Base-by-base conservation (phyloP, 2,329 filamentous ascomycete species). In the Sporothrix variecibatus region DNA sequence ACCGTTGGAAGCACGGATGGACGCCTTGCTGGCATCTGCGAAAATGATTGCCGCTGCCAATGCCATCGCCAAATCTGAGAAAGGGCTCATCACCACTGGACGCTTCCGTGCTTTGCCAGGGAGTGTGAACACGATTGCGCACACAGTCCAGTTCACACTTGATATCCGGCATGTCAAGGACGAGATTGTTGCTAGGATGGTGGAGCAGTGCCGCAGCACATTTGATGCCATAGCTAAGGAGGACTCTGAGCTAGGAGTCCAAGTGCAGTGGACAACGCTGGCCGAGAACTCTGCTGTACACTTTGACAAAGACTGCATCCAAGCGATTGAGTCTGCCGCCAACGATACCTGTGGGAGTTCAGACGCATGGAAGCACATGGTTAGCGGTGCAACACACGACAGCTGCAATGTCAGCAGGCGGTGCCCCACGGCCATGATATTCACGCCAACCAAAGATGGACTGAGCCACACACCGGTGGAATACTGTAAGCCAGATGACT, bases 101-200 rank as follows among this genome's bases (percentile, higher is more conserved):
- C 79, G 80, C 6, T 68, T 82, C 11, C 73, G 53, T 0, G 74
- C 58, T 1, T 43, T 72, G 26, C 75, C 76, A 1, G 91, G 91
- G 3, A 91, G 87, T 73, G 91, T 92, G 17, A 94, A 94, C 80
- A 94, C 92, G 0, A 90, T 94, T 0, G 91, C 92, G 0, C 90
- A 91, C 0, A 81, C 84, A 46, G 92, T 93, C 4, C 85, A 85
- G 56, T 93, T 94, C 81, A 90, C 86, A 23, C 86, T 94, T 6
- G 92, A 94, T 78, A 88, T 94, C 65, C 88, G 92, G 40, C 86
- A 87, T 0, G 86, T 84, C 9, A 84, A 86, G 40, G 88, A 91
- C 78, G 82, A 82, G 26, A 86, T 84, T 1, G 85, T 93, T 1
- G 72, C 70, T 0, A 20, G 20, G 15, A 74, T 76, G 73, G 74